A percentile compares a stretch with the other conserved stretches of the same genome.
phyloP scores from a whole-genome alignment of 2,329 filamentous ascomycete species.

The Cladophialophora carrionii region DNA sequence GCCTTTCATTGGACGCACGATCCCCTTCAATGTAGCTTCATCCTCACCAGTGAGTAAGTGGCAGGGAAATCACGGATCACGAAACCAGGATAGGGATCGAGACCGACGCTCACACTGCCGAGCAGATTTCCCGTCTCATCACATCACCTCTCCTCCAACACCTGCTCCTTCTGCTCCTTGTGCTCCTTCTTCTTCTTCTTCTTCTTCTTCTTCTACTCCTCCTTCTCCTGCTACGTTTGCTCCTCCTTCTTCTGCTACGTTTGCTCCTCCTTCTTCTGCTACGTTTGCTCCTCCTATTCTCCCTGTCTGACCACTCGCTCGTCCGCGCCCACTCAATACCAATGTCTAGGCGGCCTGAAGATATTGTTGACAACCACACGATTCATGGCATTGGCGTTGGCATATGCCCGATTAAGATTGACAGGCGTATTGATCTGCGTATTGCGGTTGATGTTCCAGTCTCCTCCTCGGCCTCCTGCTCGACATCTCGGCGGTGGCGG shows the following conservation, averaged over 20 bases:
- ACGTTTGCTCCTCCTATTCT: neutral
- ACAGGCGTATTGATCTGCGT: neutral
- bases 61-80: too few species aligned
- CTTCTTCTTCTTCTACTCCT: too few species aligned
- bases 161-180: too few species aligned
- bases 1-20: neutral
- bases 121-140: neutral
- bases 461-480: neutral
- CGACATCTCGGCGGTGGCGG: neutral
- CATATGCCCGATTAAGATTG: neutral
- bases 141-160: neutral
- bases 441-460: slow-evolving; percentile 1
- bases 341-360: slow-evolving; percentile 7
- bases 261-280: too few species aligned
- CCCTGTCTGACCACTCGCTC: neutral
- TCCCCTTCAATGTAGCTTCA: neutral
- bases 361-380: slow-evolving; percentile 21
- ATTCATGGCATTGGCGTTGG: slow-evolving; percentile 9
- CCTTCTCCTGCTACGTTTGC: neutral
- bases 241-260: neutral
- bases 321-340: neutral
- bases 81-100: neutral
- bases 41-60: neutral
- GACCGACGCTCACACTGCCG: neutral
- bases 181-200: too few species aligned